These are phyloP conservation scores for Takashimella tepidaria DNA, from an alignment of 1,284 basidiomycete species.

Conservation along the genomic window DNA sequence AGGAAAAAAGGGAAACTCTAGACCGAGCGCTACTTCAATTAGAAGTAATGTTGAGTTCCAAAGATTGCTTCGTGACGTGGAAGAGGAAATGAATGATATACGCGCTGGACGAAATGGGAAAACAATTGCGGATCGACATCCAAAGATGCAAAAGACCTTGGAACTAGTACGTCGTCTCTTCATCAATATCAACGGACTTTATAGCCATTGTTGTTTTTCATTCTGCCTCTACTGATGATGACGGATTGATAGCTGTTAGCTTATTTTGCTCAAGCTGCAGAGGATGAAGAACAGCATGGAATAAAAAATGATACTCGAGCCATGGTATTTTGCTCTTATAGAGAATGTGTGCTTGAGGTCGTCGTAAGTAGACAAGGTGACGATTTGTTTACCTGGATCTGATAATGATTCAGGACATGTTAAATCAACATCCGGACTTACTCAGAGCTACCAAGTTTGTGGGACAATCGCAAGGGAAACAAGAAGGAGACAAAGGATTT, in stretches of 20 bases:
- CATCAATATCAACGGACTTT: neutral
- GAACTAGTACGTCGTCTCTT: constrained; percentile 50
- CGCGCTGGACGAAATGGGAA: constrained; percentile 43
- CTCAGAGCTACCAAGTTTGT: constrained; percentile 79
- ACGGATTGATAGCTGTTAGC: constrained; percentile 54
- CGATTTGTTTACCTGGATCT: neutral
- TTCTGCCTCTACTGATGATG: too few species aligned
- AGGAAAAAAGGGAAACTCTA: constrained; percentile 39
- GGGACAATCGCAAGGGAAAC: constrained; percentile 81
- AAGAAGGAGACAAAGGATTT: constrained; percentile 70
- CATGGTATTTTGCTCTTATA: constrained; percentile 94
- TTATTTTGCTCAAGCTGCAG: constrained; percentile 65
- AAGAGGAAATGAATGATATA: constrained; percentile 38
- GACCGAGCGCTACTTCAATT: constrained; percentile 28
- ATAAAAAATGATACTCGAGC: constrained; percentile 59
- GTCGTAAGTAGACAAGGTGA: too few species aligned
- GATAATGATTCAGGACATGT: constrained; percentile 49
- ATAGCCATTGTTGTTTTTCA: too few species aligned
- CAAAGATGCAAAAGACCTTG: constrained; percentile 85
- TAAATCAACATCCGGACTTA: constrained; percentile 66
- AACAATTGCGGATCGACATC: constrained; percentile 56
- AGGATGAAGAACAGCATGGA: constrained; percentile 51
- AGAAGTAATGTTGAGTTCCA: constrained; percentile 43
- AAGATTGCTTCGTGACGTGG: constrained; percentile 41
- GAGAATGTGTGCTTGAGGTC: constrained; percentile 86